Evolutionary conservation across 345 rosid species (phyloP).

Genomic region (Viola odorata): DNA sequence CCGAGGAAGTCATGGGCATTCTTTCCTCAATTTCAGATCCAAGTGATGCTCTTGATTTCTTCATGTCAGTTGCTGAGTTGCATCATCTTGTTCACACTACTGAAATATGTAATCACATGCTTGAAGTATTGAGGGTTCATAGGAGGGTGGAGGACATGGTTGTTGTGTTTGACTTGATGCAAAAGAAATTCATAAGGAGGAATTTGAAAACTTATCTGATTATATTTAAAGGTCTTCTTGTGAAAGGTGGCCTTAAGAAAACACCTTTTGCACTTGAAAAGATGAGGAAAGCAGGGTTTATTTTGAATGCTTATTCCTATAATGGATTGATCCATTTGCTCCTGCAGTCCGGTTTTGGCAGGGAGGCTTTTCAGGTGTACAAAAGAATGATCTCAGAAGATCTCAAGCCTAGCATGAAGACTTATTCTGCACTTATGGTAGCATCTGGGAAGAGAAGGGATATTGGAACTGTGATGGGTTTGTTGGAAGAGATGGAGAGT

Average conservation of each 20-base stretch:
- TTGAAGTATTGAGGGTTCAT: slow-evolving; percentile 60
- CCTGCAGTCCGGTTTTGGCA: slow-evolving; percentile 53
- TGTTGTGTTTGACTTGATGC: slow-evolving; percentile 72
- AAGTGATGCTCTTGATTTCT: slow-evolving; percentile 51
- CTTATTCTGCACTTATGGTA: slow-evolving; percentile 90
- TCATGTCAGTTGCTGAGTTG: slow-evolving; percentile 47
- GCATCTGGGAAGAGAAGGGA: slow-evolving; percentile 83
- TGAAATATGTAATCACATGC: slow-evolving; percentile 72
- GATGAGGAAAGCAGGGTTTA: slow-evolving; percentile 62
- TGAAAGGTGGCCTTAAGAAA: slow-evolving; percentile 62
- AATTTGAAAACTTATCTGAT: slow-evolving; percentile 51
- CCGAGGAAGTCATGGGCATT: slow-evolving; percentile 42
- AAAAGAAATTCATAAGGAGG: slow-evolving; percentile 62
- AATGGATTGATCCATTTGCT: slow-evolving; percentile 75
- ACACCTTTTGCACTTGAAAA: slow-evolving; percentile 47
- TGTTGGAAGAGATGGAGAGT: slow-evolving; percentile 74
- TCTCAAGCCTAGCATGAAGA: slow-evolving; percentile 85
- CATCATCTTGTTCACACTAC: slow-evolving; percentile 50
- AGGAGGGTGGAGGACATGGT: slow-evolving; percentile 61
- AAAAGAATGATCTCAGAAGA: slow-evolving; percentile 72
- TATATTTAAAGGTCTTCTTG: slow-evolving; percentile 48
- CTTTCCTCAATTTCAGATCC: slow-evolving; percentile 51
- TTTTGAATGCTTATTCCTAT: slow-evolving; percentile 68
- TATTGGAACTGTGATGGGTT: slow-evolving; percentile 52
- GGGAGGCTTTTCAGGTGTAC: slow-evolving; percentile 63